Conservation (phyloP, 768 basidiomycete genomes). For the Vararia minispora region DNA sequence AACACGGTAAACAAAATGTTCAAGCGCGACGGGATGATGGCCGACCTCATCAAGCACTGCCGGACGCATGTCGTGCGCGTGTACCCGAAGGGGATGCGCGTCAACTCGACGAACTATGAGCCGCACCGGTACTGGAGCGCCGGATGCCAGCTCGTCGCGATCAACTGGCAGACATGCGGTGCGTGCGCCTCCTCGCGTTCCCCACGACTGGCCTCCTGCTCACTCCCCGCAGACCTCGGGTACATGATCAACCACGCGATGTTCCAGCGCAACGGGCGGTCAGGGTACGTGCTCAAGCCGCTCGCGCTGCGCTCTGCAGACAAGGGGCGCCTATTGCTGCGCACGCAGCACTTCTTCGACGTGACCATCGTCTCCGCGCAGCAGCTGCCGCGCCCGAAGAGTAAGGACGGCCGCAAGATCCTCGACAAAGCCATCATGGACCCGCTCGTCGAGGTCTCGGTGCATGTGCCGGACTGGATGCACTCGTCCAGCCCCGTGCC, state of each 20-base stretch:
- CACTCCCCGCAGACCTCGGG: constrained; percentile 53
- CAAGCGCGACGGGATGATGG: constrained; percentile 40
- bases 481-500: constrained; percentile 15
- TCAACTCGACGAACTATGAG: constrained; percentile 79
- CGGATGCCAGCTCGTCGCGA: constrained; percentile 81
- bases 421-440: constrained; percentile 45
- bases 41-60: constrained; percentile 77
- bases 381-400: constrained; percentile 69
- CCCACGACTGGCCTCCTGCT: constrained; percentile 2
- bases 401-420: constrained; percentile 50
- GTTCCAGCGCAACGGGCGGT: constrained; percentile 85
- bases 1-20: constrained; percentile 65
- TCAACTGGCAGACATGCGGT: constrained; percentile 99
- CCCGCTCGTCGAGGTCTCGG: constrained; percentile 72
- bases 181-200: constrained; percentile 17
- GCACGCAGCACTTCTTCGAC: constrained; percentile 50
- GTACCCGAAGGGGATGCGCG: constrained; percentile 76
- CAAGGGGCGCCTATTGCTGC: constrained; percentile 42
- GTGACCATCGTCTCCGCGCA: constrained; percentile 81
- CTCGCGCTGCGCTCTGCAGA: constrained; percentile 54
- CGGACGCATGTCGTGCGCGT: constrained; percentile 72
- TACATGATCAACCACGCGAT: constrained; percentile 91
- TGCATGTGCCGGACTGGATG: constrained; percentile 69
- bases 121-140: constrained; percentile 86
- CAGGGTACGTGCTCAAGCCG: constrained; percentile 88